phyloP scores from a whole-genome alignment of 805 yeast species.

The Candida ortonii region DNA sequence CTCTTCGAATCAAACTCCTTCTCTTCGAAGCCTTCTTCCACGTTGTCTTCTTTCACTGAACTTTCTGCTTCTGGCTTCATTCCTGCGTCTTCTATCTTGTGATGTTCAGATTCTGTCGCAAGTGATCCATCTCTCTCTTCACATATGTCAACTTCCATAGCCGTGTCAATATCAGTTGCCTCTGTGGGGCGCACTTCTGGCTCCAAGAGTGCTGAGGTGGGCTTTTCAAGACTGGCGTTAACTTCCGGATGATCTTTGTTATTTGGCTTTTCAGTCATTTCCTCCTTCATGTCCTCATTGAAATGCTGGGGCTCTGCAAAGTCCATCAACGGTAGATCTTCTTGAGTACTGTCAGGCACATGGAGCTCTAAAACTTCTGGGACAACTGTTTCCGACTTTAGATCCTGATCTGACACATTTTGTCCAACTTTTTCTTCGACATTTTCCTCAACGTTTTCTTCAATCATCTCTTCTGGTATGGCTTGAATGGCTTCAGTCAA shows the following conservation, averaged over 20 bases:
- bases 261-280: too few species aligned
- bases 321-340: conserved; percentile 2
- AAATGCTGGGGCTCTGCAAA: conserved; percentile 2
- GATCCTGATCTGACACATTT: background rate
- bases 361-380: conserved; percentile 1
- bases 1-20: conserved; percentile 1
- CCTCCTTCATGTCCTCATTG: too few species aligned
- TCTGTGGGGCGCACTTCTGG: too few species aligned
- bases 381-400: background rate
- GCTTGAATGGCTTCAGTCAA: too few species aligned
- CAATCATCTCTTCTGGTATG: conserved; percentile 1
- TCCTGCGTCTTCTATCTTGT: too few species aligned
- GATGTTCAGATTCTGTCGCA: too few species aligned
- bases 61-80: background rate
- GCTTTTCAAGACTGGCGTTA: too few species aligned
- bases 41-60: background rate
- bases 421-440: conserved; percentile 2
- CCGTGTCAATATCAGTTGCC: too few species aligned
- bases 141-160: too few species aligned
- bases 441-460: conserved; percentile 1
- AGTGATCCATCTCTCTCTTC: too few species aligned
- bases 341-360: conserved; percentile 4
- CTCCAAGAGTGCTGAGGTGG: too few species aligned
- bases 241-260: too few species aligned
- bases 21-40: conserved; percentile 1